A percentile compares a stretch with the other conserved stretches of the same genome.
Evolutionary conservation across 2,329 filamentous ascomycete genomes (phyloP).

Genomic region (Penicillium olsonii): DNA sequence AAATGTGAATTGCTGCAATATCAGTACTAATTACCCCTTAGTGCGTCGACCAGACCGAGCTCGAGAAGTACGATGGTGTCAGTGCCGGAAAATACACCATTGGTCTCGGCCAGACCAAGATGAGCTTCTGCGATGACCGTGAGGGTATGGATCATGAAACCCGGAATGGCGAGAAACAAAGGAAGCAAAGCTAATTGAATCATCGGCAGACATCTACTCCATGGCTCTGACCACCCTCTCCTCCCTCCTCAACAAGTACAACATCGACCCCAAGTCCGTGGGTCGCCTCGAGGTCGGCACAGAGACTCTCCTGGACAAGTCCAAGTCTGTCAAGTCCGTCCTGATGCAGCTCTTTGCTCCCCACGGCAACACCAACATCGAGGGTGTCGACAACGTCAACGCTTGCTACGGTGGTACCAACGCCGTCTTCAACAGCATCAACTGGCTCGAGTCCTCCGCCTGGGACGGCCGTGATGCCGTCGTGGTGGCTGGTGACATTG

Average conservation of each 20-base stretch:
- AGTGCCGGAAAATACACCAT: conserved; percentile 85
- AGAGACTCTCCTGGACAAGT: conserved; percentile 84
- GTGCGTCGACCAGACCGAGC: conserved; percentile 81
- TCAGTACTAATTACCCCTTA: conserved; percentile 37
- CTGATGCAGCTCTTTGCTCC: conserved; percentile 80
- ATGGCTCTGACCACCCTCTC: conserved; percentile 76
- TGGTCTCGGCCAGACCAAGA: conserved; percentile 86
- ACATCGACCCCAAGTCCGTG: conserved; percentile 74
- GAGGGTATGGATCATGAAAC: conserved; percentile 61
- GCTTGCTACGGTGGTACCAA: conserved; percentile 87
- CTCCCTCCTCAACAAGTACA: conserved; percentile 79
- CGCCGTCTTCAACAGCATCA: conserved; percentile 77
- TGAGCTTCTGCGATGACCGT: conserved; percentile 88
- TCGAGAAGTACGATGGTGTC: conserved; percentile 85
- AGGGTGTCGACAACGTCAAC: conserved; percentile 81
- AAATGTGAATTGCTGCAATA: neutral
- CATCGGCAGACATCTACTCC: conserved; percentile 75
- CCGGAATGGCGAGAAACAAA: neutral
- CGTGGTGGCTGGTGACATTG: conserved; percentile 79
- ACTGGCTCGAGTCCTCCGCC: conserved; percentile 83
- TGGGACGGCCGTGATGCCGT: conserved; percentile 84
- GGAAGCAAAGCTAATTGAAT: conserved; percentile 11
- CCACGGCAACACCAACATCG: conserved; percentile 75
- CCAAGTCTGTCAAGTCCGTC: conserved; percentile 86
- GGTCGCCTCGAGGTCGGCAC: conserved; percentile 83